These are phyloP conservation scores for Triadica sebifera DNA, from an alignment of 345 rosid species.

Conservation along the genomic window DNA sequence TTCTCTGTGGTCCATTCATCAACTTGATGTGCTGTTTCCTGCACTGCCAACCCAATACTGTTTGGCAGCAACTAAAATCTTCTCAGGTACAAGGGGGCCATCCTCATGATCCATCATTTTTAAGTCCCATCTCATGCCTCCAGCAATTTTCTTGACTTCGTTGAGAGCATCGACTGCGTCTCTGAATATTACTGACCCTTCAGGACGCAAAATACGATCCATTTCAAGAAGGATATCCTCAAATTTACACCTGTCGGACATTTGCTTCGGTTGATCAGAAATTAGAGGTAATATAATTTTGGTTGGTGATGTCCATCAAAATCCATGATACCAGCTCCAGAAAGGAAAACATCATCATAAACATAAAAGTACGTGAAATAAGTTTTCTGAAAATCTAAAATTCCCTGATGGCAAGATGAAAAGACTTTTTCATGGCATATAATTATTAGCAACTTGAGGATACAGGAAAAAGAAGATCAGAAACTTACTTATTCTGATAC, in stretches of 20 bases:
- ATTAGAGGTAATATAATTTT: neutral
- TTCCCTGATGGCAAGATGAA: neutral
- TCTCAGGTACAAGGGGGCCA: conserved; percentile 88
- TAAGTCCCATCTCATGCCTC: conserved; percentile 93
- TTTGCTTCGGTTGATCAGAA: conserved; percentile 12
- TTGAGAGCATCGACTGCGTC: conserved; percentile 81
- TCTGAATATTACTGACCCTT: conserved; percentile 74
- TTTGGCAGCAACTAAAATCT: conserved; percentile 69
- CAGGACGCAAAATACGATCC: conserved; percentile 88
- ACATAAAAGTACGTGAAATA: neutral
- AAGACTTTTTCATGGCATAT: neutral
- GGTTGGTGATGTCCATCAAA: neutral
- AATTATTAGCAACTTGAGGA: neutral
- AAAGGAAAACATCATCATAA: neutral
- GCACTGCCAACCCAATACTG: conserved; percentile 82
- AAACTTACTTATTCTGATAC: conserved; percentile 62
- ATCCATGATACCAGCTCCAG: neutral
- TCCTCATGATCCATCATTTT: conserved; percentile 93
- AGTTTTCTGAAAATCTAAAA: neutral
- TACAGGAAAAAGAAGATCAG: conserved; percentile 1
- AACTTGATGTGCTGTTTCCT: conserved; percentile 48
- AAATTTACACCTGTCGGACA: conserved; percentile 55
- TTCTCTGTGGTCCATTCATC: conserved; percentile 22
- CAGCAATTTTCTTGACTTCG: conserved; percentile 59
- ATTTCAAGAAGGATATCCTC: conserved; percentile 91